Percentiles rank a stretch among this genome's conserved stretches.
These are phyloP conservation scores for Chrysanthemum lavandulifolium DNA, from an alignment of 129 eudicot genomes.

Conservation along the genomic window DNA sequence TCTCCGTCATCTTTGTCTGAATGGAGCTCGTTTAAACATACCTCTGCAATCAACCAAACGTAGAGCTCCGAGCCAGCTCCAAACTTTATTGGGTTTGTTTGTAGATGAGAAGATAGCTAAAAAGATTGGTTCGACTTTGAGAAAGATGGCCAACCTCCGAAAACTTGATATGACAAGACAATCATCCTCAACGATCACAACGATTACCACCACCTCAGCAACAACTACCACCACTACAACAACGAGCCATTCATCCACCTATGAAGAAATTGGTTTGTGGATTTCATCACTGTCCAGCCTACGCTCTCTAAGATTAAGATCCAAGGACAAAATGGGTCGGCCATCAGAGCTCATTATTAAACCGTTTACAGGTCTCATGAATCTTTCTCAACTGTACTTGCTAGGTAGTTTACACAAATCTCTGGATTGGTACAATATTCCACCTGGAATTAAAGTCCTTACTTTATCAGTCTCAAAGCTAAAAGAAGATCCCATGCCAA, in stretches of 20 bases:
- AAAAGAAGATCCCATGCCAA: conserved; percentile 36
- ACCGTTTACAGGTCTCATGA: conserved; percentile 28
- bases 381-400: conserved; percentile 33
- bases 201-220: conserved; percentile 10
- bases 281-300: conserved; percentile 23
- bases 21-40: conserved; percentile 26
- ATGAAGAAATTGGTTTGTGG: conserved; percentile 28
- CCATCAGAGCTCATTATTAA: conserved; percentile 31
- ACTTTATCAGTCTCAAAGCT: conserved; percentile 39
- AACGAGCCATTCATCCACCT: conserved; percentile 10
- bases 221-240: conserved; percentile 21
- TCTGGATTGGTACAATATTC: conserved; percentile 27
- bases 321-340: conserved; percentile 32
- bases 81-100: conserved; percentile 33
- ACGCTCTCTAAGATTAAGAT: conserved; percentile 27
- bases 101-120: conserved; percentile 30
- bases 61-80: conserved; percentile 30
- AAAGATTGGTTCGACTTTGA: conserved; percentile 23
- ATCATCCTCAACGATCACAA: conserved; percentile 17
- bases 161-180: conserved; percentile 36
- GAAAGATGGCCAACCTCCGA: conserved; percentile 25
- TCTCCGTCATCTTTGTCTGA: conserved; percentile 37
- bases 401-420: conserved; percentile 19
- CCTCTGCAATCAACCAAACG: conserved; percentile 7
- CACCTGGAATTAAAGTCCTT: conserved; percentile 33